These are phyloP conservation scores for Neofusicoccum cordaticola DNA, from an alignment of 2,329 filamentous ascomycete genomes.

Conservation along the genomic window DNA sequence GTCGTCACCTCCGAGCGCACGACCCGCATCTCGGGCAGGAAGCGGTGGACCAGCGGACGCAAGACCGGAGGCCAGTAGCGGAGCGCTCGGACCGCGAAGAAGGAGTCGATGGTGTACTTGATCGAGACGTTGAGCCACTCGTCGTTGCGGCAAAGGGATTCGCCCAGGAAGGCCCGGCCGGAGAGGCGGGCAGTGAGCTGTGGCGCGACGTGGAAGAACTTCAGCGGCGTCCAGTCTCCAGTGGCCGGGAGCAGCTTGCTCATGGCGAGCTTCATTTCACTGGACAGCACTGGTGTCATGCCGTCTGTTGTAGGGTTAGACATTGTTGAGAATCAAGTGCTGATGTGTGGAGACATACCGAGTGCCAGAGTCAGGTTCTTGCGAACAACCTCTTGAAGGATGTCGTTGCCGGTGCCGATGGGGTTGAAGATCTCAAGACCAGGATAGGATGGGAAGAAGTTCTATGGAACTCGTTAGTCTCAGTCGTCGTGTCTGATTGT, in stretches of 20 bases:
- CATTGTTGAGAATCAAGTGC: neutral
- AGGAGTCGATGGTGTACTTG: conserved; percentile 35
- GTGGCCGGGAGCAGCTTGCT: neutral
- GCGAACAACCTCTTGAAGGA: neutral
- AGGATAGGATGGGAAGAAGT: conserved; percentile 2
- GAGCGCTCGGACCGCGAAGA: conserved; percentile 32
- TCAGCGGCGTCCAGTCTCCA: conserved; percentile 11
- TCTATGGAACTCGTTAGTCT: neutral
- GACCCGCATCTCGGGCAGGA: conserved; percentile 31
- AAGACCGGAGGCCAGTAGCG: conserved; percentile 35
- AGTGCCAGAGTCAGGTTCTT: conserved; percentile 2
- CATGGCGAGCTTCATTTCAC: neutral
- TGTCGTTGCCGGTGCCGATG: conserved; percentile 7
- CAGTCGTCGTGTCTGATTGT: no score
- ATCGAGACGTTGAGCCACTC: conserved; percentile 37
- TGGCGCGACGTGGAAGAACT: conserved; percentile 26
- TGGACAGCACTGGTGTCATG: neutral
- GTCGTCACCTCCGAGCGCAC: conserved; percentile 31
- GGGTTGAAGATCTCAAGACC: conserved; percentile 1
- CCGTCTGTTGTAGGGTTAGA: neutral
- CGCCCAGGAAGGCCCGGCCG: conserved; percentile 37
- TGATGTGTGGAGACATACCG: neutral
- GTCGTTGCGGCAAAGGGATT: conserved; percentile 35
- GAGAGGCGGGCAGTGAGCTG: conserved; percentile 37
- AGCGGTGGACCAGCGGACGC: conserved; percentile 32